Evolutionary conservation across 2,329 filamentous ascomycete genomes (phyloP).

Genomic region (Dothistroma septosporum): DNA sequence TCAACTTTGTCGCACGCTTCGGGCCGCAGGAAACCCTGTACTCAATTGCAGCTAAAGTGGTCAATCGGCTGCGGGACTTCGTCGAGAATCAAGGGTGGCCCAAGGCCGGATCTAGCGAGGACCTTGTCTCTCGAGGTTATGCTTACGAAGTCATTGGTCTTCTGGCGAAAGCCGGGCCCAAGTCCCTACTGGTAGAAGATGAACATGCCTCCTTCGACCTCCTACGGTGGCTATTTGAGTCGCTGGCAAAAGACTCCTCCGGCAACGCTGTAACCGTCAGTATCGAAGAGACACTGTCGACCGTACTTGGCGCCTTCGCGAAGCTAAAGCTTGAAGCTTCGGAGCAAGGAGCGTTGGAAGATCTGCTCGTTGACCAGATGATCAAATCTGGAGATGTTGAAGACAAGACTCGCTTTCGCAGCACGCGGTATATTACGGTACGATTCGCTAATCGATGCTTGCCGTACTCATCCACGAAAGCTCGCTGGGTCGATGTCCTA

Average conservation of each 20-base stretch:
- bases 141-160: conserved; percentile 90
- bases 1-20: conserved; percentile 79
- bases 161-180: conserved; percentile 62
- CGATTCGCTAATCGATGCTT: conserved; percentile 89
- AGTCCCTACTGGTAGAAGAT: conserved; percentile 50
- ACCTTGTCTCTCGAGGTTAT: conserved; percentile 65
- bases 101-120: conserved; percentile 51
- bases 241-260: conserved; percentile 73
- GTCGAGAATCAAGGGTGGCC: conserved; percentile 84
- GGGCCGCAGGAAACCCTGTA: conserved; percentile 59
- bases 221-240: conserved; percentile 76
- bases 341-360: conserved; percentile 44
- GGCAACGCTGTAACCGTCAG: conserved; percentile 72
- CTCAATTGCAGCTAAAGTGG: conserved; percentile 63
- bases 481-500: conserved; percentile 82
- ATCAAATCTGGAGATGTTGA: conserved; percentile 31
- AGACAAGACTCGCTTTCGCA: conserved; percentile 46
- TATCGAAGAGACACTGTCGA: conserved; percentile 83
- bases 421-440: conserved; percentile 74
- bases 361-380: conserved; percentile 62
- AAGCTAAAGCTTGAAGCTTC: conserved; percentile 40
- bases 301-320: conserved; percentile 60
- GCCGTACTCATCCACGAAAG: conserved; percentile 71
- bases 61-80: conserved; percentile 66
- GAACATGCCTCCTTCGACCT: conserved; percentile 48